A percentile compares a stretch with the other conserved stretches of the same genome.
phyloP scores from a whole-genome alignment of 345 rosid genomes.

The Sisymbrium altissimum region DNA sequence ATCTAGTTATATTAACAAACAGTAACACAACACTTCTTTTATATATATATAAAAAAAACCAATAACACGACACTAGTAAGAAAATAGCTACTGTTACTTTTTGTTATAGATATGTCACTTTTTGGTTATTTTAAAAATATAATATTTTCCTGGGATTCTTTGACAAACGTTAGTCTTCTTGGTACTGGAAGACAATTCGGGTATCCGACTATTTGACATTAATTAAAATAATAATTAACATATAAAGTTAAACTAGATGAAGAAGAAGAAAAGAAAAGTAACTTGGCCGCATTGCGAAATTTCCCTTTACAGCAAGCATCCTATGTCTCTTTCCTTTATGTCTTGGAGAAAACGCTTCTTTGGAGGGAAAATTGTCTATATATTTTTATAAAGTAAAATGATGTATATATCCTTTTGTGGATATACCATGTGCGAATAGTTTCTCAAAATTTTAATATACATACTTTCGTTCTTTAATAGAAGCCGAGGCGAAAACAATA shows the following conservation, averaged over 20 bases:
- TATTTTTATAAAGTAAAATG: not conserved
- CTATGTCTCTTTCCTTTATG: conserved; percentile 53
- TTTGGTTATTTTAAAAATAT: not conserved
- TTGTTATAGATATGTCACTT: not conserved
- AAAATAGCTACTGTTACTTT: not conserved
- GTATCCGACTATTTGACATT: conserved; percentile 5
- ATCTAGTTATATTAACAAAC: not conserved
- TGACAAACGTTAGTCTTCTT: conserved; percentile 32
- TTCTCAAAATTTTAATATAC: not conserved
- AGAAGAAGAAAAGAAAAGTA: conserved; percentile 22
- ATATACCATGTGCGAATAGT: not conserved
- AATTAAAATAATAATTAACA: conserved; percentile 27
- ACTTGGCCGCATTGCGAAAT: conserved; percentile 36
- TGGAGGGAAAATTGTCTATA: conserved; percentile 16
- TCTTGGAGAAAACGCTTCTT: conserved; percentile 40
- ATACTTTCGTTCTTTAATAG: not conserved
- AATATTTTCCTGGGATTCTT: conserved; percentile 21
- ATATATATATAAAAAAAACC: too few relatives aligned
- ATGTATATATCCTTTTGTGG: not conserved
- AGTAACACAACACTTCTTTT: not conserved
- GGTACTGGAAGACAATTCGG: conserved; percentile 31
- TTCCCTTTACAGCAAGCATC: conserved; percentile 55
- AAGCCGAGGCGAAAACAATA: not conserved
- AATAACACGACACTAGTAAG: not conserved
- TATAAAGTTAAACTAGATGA: conserved; percentile 38